Evolutionary conservation across 768 basidiomycete species (phyloP).

Genomic region (Phylloporus arenicola): DNA sequence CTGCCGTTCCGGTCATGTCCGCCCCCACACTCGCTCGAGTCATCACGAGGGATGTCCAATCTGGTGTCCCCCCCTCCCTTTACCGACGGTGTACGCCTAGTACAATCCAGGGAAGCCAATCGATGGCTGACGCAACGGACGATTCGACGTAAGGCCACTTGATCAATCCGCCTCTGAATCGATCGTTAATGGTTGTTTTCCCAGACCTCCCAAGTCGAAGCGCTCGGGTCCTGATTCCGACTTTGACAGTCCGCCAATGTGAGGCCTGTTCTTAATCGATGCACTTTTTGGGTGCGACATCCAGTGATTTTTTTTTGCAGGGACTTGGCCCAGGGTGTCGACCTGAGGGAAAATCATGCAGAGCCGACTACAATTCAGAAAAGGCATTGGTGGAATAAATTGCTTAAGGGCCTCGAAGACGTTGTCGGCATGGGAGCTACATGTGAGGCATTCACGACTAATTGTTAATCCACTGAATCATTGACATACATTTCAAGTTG

Average conservation of each 20-base stretch:
- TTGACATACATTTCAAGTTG: neutral
- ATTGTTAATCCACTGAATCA: neutral
- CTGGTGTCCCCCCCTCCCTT: too few relatives aligned
- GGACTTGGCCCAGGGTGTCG: neutral
- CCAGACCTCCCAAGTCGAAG: neutral
- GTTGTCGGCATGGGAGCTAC: too few relatives aligned
- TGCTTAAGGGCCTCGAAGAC: too few relatives aligned
- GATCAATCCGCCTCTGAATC: too few relatives aligned
- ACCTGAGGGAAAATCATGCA: neutral
- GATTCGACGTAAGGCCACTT: too few relatives aligned
- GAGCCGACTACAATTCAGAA: neutral
- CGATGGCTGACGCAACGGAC: too few relatives aligned
- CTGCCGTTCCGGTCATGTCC: neutral
- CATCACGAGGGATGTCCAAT: neutral
- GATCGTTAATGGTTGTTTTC: too few relatives aligned
- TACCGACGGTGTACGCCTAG: too few relatives aligned
- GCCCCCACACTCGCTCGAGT: neutral
- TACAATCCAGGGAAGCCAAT: too few relatives aligned
- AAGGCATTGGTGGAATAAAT: neutral
- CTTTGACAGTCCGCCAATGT: neutral
- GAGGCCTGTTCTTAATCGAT: neutral
- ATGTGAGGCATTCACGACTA: neutral
- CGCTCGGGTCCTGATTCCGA: neutral
- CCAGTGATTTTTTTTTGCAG: neutral
- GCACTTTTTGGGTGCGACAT: neutral